Conservation (phyloP, 495 filamentous ascomycete genomes). For the Lichenothelia convexa region DNA sequence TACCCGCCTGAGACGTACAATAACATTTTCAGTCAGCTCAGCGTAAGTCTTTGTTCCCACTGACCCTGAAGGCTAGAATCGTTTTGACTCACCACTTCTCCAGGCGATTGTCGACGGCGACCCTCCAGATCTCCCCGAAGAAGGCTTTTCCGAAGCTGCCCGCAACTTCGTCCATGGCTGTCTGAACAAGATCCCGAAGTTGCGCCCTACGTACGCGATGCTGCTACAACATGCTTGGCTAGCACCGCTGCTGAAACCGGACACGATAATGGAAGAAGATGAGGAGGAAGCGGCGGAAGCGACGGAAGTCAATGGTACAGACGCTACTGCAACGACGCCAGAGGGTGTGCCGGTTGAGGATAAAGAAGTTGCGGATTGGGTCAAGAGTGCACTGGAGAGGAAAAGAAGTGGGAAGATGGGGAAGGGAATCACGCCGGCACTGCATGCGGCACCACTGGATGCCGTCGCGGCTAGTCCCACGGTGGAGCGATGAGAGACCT, state of each 20-base stretch:
- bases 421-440: conserved; percentile 21
- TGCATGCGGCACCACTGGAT: conserved; percentile 28
- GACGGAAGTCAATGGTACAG: conserved; percentile 7
- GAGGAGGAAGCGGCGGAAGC: conserved; percentile 28
- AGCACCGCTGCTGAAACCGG: conserved; percentile 58
- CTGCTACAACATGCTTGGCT: conserved; percentile 83
- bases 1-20: conserved; percentile 97
- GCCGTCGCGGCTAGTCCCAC: conserved; percentile 17
- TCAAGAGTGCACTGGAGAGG: conserved; percentile 37
- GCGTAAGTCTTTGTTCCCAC: too few species aligned
- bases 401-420: conserved; percentile 19
- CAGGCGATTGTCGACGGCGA: conserved; percentile 97
- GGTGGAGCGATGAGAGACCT: conserved; percentile 4
- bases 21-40: conserved; percentile 95
- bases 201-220: conserved; percentile 78
- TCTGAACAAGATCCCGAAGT: conserved; percentile 78
- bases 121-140: conserved; percentile 62
- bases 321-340: conserved; percentile 32
- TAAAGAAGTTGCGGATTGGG: conserved; percentile 71
- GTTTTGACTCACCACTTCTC: too few species aligned
- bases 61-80: too few species aligned
- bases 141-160: conserved; percentile 60
- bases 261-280: conserved; percentile 58
- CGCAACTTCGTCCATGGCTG: conserved; percentile 78
- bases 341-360: too few species aligned